Evolutionary conservation across 2,329 filamentous ascomycete species (phyloP).

Genomic region (Monilinia polystroma): DNA sequence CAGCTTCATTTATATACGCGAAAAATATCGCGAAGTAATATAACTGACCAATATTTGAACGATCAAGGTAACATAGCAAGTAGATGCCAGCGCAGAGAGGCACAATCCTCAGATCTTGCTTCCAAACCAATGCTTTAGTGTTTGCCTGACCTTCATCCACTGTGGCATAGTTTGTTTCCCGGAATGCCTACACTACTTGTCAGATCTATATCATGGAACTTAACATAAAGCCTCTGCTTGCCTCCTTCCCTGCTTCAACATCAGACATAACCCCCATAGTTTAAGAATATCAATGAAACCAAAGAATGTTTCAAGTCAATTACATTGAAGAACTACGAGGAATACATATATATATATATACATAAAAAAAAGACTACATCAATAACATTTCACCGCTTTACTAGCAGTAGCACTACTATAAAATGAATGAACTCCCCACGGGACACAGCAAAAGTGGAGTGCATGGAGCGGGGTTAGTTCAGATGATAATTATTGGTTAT

Average conservation of each 20-base stretch:
- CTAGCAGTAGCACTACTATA: neutral
- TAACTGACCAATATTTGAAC: constrained; percentile 60
- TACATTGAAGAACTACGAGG: neutral
- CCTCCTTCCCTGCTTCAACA: constrained; percentile 15
- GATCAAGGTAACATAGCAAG: constrained; percentile 66
- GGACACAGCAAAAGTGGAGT: neutral
- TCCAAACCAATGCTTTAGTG: constrained; percentile 49
- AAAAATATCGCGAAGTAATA: neutral
- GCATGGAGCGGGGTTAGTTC: neutral
- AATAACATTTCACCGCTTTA: neutral
- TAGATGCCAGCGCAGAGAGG: constrained; percentile 64
- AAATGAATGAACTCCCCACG: neutral
- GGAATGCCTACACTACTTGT: neutral
- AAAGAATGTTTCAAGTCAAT: neutral
- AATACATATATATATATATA: neutral
- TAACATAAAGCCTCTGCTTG: neutral
- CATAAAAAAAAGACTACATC: neutral
- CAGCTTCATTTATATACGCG: neutral
- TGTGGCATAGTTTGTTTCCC: constrained; percentile 3
- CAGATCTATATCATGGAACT: constrained; percentile 6
- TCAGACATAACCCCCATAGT: neutral
- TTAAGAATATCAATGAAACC: neutral
- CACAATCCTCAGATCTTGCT: constrained; percentile 62
- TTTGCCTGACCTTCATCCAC: constrained; percentile 20
- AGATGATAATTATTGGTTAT: neutral